Percentiles rank a stretch among this genome's conserved stretches.
phyloP scores from a whole-genome alignment of 495 filamentous ascomycete genomes.

The Lasiosphaeria miniovina region DNA sequence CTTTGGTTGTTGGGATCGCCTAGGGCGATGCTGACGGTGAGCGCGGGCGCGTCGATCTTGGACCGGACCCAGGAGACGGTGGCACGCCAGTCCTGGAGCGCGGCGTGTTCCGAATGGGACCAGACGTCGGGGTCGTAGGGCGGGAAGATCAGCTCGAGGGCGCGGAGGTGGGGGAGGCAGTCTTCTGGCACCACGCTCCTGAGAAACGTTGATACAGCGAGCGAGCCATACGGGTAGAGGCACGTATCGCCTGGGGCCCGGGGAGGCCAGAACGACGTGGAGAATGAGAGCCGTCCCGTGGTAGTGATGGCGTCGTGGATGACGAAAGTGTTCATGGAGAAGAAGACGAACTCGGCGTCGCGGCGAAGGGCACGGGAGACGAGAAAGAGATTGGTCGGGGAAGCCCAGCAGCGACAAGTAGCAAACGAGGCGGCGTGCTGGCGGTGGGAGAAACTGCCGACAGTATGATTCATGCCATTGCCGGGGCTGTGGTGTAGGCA shows the following conservation, averaged over 20 bases:
- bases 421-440: slow-evolving; percentile 8
- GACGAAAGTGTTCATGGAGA: slow-evolving; percentile 7
- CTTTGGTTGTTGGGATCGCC: background rate
- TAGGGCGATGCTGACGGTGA: slow-evolving; percentile 7
- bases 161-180: slow-evolving; percentile 7
- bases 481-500: background rate
- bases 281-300: no score
- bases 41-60: slow-evolving; percentile 1
- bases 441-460: slow-evolving; percentile 10
- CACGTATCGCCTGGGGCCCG: background rate
- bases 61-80: slow-evolving; percentile 2
- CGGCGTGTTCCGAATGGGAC: background rate
- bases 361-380: slow-evolving; percentile 2
- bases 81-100: slow-evolving; percentile 6
- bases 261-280: background rate
- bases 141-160: slow-evolving; percentile 10
- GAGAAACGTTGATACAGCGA: slow-evolving; percentile 8
- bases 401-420: slow-evolving; percentile 9
- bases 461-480: background rate
- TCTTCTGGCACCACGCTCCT: background rate
- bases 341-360: slow-evolving; percentile 13
- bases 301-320: no score
- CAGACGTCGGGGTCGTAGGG: background rate
- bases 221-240: background rate
- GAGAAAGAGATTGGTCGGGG: slow-evolving; percentile 9